Conservation (phyloP, 495 filamentous ascomycete genomes). For the Xylaria palmicola region DNA sequence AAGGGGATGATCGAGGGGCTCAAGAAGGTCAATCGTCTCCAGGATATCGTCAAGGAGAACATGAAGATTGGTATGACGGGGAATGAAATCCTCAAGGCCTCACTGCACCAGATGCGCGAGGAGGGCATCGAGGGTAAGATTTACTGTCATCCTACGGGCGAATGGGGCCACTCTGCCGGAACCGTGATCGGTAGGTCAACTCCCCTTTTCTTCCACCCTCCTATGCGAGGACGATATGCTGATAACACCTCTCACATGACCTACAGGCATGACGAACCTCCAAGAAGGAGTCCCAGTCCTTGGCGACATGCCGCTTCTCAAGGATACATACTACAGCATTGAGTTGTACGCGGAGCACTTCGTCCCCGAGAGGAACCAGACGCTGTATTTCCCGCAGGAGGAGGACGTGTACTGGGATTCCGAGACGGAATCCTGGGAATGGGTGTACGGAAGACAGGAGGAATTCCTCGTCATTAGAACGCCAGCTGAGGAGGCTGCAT, state of each 20-base stretch:
- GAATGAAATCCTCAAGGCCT: slow-evolving; percentile 40
- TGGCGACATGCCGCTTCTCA: slow-evolving; percentile 41
- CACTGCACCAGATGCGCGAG: slow-evolving; percentile 34
- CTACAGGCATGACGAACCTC: slow-evolving; percentile 46
- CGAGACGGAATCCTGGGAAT: slow-evolving; percentile 36
- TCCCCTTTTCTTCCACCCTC: neutral
- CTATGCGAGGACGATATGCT: neutral
- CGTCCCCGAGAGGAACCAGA: slow-evolving; percentile 42
- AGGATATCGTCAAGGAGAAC: slow-evolving; percentile 44
- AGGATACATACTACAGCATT: slow-evolving; percentile 47
- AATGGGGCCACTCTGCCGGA: slow-evolving; percentile 51
- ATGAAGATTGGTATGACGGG: slow-evolving; percentile 42
- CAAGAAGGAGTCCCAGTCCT: slow-evolving; percentile 42
- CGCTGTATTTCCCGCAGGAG: slow-evolving; percentile 44
- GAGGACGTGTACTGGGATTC: slow-evolving; percentile 44
- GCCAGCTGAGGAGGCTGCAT: slow-evolving; percentile 13
- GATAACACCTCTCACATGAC: slow-evolving; percentile 4
- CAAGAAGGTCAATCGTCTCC: slow-evolving; percentile 42
- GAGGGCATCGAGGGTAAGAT: slow-evolving; percentile 47
- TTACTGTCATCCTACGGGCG: slow-evolving; percentile 49
- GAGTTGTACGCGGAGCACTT: slow-evolving; percentile 47
- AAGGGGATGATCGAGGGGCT: slow-evolving; percentile 38
- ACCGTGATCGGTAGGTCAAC: slow-evolving; percentile 40
- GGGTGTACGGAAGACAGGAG: slow-evolving; percentile 47
- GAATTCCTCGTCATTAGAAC: slow-evolving; percentile 40